Evolutionary conservation across 2,329 filamentous ascomycete genomes (phyloP), one percentile per base, ranked within the genome.

Genomic region (Colletotrichum lupini): DNA sequence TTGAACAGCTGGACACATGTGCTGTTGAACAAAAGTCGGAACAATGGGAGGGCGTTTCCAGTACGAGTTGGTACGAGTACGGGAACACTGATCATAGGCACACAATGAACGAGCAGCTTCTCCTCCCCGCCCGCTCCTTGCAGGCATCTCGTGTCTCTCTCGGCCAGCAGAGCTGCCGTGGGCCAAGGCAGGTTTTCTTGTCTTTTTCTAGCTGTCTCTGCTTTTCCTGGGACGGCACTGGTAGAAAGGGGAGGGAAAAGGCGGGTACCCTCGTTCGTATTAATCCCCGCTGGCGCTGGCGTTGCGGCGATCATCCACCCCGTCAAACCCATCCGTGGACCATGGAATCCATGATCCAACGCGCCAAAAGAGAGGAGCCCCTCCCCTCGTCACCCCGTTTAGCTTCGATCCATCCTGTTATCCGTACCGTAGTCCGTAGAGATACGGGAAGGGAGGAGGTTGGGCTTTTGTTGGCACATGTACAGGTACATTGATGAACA

Each of bases 211-310:
- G 32, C 12, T 63, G 46, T 63, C 63, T 49, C 67, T 52, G n/a
- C 5, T 35, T 69, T 49, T 69, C 55, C 53, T 72, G 67, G 66
- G 70, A 32, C 32, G 66, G 66, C 66, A 69, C 59, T 60, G 69
- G 66, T 66, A 72, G 66, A 59, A 58, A 72, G 53, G 58, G 52
- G 58, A 56, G 30, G 28, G n/a, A 28, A 26, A 57, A 53, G 69
- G 49, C 60, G 60, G 67, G 57, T 67, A 66, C 56, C 60, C 67
- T 66, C 60, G 37, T 73, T 73, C 71, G 71, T 73, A 73, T 73
- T 73, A 35, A 73, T 65, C 71, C 71, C 67, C 67, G 71, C 61
- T 37, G 67, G 56, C 49, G 67, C 30, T 71, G 71, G 61, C 37
- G 37, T 42, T 42, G 37, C 37, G 37, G 67, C 56, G 67, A 71